These are phyloP conservation scores for Flaveria brownii DNA, from an alignment of 129 eudicot genomes.

Conservation along the genomic window DNA sequence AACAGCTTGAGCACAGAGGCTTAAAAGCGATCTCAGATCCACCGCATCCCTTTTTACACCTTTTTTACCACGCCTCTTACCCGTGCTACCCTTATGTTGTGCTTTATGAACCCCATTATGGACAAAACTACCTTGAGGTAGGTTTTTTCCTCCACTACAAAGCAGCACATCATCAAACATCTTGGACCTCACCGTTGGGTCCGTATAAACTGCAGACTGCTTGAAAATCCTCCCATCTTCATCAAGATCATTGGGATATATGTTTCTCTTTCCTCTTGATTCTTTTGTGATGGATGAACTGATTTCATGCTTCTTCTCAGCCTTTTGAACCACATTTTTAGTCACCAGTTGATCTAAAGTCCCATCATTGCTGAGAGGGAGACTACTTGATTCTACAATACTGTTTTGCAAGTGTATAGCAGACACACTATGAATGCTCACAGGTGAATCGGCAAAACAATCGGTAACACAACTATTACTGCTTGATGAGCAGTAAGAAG, in stretches of 20 bases:
- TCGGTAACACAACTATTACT: conserved; percentile 43
- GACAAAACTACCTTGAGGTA: conserved; percentile 48
- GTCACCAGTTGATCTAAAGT: conserved; percentile 30
- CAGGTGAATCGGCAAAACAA: conserved; percentile 63
- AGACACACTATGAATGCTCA: conserved; percentile 63
- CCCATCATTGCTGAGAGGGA: conserved; percentile 43
- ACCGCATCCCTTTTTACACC: conserved; percentile 56
- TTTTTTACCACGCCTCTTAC: conserved; percentile 60
- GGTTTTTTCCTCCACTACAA: conserved; percentile 44
- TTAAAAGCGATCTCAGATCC: conserved; percentile 68
- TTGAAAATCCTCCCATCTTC: conserved; percentile 52
- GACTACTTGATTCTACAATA: conserved; percentile 54
- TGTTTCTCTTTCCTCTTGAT: conserved; percentile 55
- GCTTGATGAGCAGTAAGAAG: conserved; percentile 48
- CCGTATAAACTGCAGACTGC: conserved; percentile 56
- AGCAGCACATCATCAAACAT: conserved; percentile 69
- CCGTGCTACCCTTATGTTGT: conserved; percentile 40
- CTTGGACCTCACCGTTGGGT: conserved; percentile 58
- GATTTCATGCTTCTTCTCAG: conserved; percentile 33
- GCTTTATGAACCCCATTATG: conserved; percentile 40
- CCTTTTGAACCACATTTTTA: conserved; percentile 18
- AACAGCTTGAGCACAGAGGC: conserved; percentile 82
- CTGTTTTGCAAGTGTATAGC: conserved; percentile 52
- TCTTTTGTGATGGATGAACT: conserved; percentile 27
- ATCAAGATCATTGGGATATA: conserved; percentile 31